phyloP scores from a whole-genome alignment of 2,329 filamentous ascomycete species.

The Tolypocladium endophyticum region DNA sequence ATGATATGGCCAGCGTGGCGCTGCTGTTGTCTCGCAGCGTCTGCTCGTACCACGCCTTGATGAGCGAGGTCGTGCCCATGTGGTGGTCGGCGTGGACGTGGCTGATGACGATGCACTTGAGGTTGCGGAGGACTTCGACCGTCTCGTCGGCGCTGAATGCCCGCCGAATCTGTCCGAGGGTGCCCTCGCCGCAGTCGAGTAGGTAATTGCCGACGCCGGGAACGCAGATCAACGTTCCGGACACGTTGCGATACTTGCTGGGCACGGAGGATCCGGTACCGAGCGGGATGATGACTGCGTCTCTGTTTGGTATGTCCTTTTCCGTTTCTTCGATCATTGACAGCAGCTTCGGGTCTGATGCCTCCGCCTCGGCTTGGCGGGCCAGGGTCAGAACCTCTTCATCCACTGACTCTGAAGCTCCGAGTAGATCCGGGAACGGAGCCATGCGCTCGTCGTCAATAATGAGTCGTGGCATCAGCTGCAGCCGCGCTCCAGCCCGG shows the following conservation, averaged over 20 bases:
- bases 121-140: conserved; percentile 59
- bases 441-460: conserved; percentile 35
- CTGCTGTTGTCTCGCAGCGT: conserved; percentile 23
- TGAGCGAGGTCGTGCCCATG: conserved; percentile 69
- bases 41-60: conserved; percentile 67
- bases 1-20: conserved; percentile 53
- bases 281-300: conserved; percentile 76
- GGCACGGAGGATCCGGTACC: conserved; percentile 87
- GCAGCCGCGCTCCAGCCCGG: conserved; percentile 31
- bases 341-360: conserved; percentile 34
- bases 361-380: conserved; percentile 28
- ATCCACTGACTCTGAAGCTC: conserved; percentile 28
- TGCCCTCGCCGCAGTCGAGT: conserved; percentile 87
- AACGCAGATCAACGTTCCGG: conserved; percentile 72
- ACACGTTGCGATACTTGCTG: conserved; percentile 93
- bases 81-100: conserved; percentile 97
- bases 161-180: conserved; percentile 75
- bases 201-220: conserved; percentile 82
- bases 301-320: conserved; percentile 57
- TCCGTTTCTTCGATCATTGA: conserved; percentile 40
- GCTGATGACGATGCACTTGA: conserved; percentile 83
- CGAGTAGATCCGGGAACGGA: conserved; percentile 34
- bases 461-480: conserved; percentile 34
- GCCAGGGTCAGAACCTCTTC: conserved; percentile 42
- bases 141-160: conserved; percentile 57